Conservation (phyloP, 2,329 filamentous ascomycete species). For the Fusarium sp. region DNA sequence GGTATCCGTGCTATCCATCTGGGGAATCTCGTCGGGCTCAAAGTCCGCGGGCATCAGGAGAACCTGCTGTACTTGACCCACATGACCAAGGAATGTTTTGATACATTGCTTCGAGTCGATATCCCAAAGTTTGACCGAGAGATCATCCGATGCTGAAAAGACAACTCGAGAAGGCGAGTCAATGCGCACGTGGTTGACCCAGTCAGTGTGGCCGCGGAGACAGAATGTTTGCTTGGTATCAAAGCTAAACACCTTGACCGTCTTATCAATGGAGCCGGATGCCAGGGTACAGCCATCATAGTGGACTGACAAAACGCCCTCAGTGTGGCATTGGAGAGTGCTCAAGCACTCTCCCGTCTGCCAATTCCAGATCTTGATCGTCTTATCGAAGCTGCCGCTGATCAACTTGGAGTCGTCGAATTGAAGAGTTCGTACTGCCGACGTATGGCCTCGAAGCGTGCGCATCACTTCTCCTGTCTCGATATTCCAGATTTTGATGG, state of each 20-base stretch:
- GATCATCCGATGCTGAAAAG: conserved; percentile 94
- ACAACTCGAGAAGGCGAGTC: conserved; percentile 87
- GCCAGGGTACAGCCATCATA: conserved; percentile 88
- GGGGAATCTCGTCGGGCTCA: conserved; percentile 80
- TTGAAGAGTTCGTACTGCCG: conserved; percentile 88
- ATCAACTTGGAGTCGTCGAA: conserved; percentile 95
- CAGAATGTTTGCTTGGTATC: conserved; percentile 84
- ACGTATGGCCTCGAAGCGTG: conserved; percentile 86
- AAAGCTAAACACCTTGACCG: conserved; percentile 94
- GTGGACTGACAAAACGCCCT: conserved; percentile 89
- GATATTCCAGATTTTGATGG: conserved; percentile 96
- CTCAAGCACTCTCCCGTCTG: conserved; percentile 88
- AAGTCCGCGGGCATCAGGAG: conserved; percentile 88
- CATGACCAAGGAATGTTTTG: conserved; percentile 85
- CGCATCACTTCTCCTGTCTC: conserved; percentile 88
- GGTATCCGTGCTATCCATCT: conserved; percentile 68
- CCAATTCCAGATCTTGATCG: conserved; percentile 97
- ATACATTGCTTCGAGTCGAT: conserved; percentile 87
- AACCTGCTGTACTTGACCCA: conserved; percentile 95
- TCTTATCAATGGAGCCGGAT: conserved; percentile 90
- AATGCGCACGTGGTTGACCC: conserved; percentile 96
- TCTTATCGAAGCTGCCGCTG: conserved; percentile 89
- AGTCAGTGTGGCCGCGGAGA: conserved; percentile 89
- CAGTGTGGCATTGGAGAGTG: conserved; percentile 83
- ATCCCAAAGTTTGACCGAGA: conserved; percentile 93